phyloP scores from a whole-genome alignment of 1,284 basidiomycete species.

The Irpex rosettiformis region DNA sequence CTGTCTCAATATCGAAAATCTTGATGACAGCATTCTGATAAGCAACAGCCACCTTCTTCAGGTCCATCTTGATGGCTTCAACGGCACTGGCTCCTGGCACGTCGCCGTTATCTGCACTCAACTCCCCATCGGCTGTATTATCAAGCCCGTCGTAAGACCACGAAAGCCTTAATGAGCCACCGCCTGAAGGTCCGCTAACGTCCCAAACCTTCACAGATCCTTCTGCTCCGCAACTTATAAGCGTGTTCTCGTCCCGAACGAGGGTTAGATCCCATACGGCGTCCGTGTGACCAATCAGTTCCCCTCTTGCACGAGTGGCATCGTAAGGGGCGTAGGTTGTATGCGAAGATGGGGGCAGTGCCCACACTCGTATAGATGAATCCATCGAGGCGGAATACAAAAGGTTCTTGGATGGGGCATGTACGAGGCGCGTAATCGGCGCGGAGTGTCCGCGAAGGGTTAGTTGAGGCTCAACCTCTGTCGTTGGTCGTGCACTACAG shows the following conservation, averaged over 20 bases:
- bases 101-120: constrained; percentile 41
- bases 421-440: constrained; percentile 86
- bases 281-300: constrained; percentile 90
- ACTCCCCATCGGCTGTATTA: constrained; percentile 40
- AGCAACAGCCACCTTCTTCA: constrained; percentile 86
- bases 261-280: constrained; percentile 93
- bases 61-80: constrained; percentile 72
- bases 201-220: constrained; percentile 94
- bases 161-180: constrained; percentile 62
- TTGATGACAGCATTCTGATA: constrained; percentile 89
- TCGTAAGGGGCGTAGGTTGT: constrained; percentile 91
- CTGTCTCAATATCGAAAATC: constrained; percentile 85
- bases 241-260: constrained; percentile 69
- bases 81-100: constrained; percentile 76
- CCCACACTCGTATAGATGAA: constrained; percentile 91
- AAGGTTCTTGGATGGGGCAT: constrained; percentile 72
- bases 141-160: constrained; percentile 80
- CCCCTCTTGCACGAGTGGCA: constrained; percentile 67
- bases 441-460: constrained; percentile 93
- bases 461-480: constrained; percentile 86
- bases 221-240: constrained; percentile 90
- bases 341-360: constrained; percentile 65
- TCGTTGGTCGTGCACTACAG: constrained; percentile 55
- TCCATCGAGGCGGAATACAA: constrained; percentile 94
- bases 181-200: constrained; percentile 57